A percentile compares a stretch with the other conserved stretches of the same genome.
phyloP scores from a whole-genome alignment of 2,329 filamentous ascomycete species.

The Furcasterigmium sp. region DNA sequence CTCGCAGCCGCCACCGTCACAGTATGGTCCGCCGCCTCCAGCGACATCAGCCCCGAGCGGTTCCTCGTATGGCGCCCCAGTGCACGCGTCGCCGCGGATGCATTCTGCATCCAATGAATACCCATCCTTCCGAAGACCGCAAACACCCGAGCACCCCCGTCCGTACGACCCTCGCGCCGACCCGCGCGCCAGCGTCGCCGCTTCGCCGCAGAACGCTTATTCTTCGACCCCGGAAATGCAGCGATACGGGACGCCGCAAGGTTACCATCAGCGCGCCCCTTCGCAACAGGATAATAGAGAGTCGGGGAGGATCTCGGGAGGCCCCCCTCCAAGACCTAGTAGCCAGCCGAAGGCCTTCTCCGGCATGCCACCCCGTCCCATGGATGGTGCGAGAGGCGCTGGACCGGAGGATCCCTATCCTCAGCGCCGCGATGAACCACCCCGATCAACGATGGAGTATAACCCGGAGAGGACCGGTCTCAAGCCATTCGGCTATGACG shows the following conservation, averaged over 20 bases:
- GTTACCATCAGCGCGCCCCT: constrained; percentile 45
- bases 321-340: constrained; percentile 39
- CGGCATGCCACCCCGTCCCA: constrained; percentile 37
- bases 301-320: constrained; percentile 21
- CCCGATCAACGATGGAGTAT: constrained; percentile 36
- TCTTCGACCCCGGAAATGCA: constrained; percentile 53
- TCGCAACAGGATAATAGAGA: constrained; percentile 43
- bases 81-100: constrained; percentile 53
- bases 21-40: constrained; percentile 27
- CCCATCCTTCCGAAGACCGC: constrained; percentile 57
- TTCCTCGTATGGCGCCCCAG: constrained; percentile 24
- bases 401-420: constrained; percentile 37
- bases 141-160: constrained; percentile 66
- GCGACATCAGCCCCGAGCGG: neutral
- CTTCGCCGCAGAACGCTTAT: constrained; percentile 45
- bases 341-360: constrained; percentile 47
- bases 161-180: constrained; percentile 49
- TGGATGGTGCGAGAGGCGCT: constrained; percentile 35
- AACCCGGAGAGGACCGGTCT: constrained; percentile 44
- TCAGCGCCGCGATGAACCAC: constrained; percentile 41
- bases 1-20: constrained; percentile 29
- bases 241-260: constrained; percentile 55
- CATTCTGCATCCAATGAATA: constrained; percentile 54
- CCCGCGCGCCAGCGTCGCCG: constrained; percentile 36
- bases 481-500: constrained; percentile 43